These are phyloP conservation scores for Ophiobolus disseminans DNA, from an alignment of 2,329 filamentous ascomycete genomes.

Conservation along the genomic window DNA sequence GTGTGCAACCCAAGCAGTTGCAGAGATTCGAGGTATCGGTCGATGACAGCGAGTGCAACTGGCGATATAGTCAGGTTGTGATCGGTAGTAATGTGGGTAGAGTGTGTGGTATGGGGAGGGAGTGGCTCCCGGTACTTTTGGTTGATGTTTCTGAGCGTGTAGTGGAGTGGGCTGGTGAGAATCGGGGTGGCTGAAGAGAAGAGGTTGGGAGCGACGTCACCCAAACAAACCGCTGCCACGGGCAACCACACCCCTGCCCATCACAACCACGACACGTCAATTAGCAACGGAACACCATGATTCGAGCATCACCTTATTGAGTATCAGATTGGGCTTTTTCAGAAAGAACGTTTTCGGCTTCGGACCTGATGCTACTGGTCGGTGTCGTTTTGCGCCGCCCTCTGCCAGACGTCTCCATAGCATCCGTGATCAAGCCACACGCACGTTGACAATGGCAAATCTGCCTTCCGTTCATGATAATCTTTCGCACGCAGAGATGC, in stretches of 20 bases:
- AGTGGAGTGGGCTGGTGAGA: conserved; percentile 12
- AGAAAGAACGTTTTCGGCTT: too few relatives aligned
- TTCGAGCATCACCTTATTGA: too few relatives aligned
- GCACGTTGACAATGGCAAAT: too few relatives aligned
- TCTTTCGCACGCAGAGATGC: too few relatives aligned
- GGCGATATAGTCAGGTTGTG: conserved; percentile 20
- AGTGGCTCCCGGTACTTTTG: conserved; percentile 21
- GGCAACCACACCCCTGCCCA: conserved; percentile 17
- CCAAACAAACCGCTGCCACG: conserved; percentile 25
- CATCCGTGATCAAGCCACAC: too few relatives aligned
- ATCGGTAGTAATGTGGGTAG: conserved; percentile 15
- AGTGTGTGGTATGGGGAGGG: conserved; percentile 9
- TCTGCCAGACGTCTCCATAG: too few relatives aligned
- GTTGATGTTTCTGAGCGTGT: conserved; percentile 11
- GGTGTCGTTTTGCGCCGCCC: too few relatives aligned
- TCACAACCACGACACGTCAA: neutral
- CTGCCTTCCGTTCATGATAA: too few relatives aligned
- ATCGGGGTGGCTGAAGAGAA: conserved; percentile 12
- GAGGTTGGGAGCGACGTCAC: conserved; percentile 27
- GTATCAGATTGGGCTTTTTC: too few relatives aligned
- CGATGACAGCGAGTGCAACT: conserved; percentile 22
- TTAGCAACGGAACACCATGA: neutral
- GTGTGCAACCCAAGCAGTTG: conserved; percentile 14
- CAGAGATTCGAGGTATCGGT: conserved; percentile 6
- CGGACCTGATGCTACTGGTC: too few relatives aligned